Base-by-base conservation (phyloP, 768 basidiomycete genomes). In the Harrya chromipes region DNA sequence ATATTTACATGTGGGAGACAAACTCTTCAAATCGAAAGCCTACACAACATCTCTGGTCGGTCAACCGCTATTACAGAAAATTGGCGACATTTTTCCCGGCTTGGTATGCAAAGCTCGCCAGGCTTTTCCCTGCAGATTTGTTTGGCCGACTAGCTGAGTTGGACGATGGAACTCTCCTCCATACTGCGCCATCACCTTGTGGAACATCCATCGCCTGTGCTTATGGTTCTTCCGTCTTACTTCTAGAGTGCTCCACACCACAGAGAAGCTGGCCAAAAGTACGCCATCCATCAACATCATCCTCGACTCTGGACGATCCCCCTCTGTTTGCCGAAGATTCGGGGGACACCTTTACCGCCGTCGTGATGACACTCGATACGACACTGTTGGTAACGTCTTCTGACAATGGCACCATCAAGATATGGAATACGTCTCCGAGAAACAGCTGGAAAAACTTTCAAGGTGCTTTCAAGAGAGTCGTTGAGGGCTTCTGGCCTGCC, bases 91-190 rank as follows among this genome's bases (percentile, higher is more conserved):
- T 48, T 17, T 42, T 52, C 27, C 58, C 58, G 11, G 47, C 50
- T 4, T 60, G 58, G 58, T 59, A 55, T 39, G 50, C 47, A 21
- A 56, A 56, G 40, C 2, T 58, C 6, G 47, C 12, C 23, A 38
- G 5, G 23, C 26, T 60, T 1, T 17, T 59, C 4, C 49, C 57
- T 12, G 16, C 39, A 20, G 10, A 6, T 4, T 11, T 52, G n/a
- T n/a, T 56, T 8, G 54, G 47, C 14, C 43, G 42, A 26, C 6
- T 59, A 7, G 9, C 31, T 1, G 56, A 51, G 6, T 26, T n/a
- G 2, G 57, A 59, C 21, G 49, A 59, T 29, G 50, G 47, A 4
- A 46, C 46, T 9, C 2, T 16, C 24, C 35, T 59, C 40, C n/a
- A 34, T 19, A 20, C 41, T 6, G 50, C 21, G 21, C 26, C 53